Evolutionary conservation across 2,329 filamentous ascomycete genomes (phyloP).

Genomic region (Trichoderma simmonsii): DNA sequence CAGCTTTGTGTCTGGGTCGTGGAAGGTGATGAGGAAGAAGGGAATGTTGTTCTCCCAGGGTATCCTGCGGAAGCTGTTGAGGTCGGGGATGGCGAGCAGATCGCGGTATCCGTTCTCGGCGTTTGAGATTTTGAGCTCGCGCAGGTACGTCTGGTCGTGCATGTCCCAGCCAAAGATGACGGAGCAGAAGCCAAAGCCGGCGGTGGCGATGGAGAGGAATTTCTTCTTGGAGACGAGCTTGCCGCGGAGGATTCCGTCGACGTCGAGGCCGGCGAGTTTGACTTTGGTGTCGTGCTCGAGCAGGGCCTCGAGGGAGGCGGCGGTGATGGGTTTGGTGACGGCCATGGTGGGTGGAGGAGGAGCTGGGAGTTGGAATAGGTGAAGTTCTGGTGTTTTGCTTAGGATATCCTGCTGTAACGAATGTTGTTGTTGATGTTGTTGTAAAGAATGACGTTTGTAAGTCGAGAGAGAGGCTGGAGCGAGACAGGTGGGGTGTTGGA

Average conservation of each 20-base stretch:
- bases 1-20: constrained; percentile 71
- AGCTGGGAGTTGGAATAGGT: background rate
- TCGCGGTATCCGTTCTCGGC: constrained; percentile 88
- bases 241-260: constrained; percentile 81
- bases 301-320: constrained; percentile 61
- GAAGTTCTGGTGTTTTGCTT: background rate
- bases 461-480: background rate
- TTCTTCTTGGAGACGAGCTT: constrained; percentile 93
- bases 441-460: background rate
- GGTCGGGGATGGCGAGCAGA: constrained; percentile 76
- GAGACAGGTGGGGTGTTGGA: background rate
- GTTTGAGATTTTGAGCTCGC: constrained; percentile 83
- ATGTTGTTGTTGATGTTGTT: background rate
- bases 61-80: constrained; percentile 74
- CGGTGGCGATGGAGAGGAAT: constrained; percentile 76
- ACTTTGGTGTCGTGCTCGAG: constrained; percentile 72
- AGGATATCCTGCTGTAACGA: background rate
- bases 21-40: constrained; percentile 81
- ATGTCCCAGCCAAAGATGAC: constrained; percentile 97
- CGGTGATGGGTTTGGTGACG: constrained; percentile 44
- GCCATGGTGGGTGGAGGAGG: background rate
- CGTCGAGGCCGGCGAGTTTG: constrained; percentile 84
- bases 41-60: constrained; percentile 87
- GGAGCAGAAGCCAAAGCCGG: constrained; percentile 90
- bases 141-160: constrained; percentile 88